These are phyloP conservation scores for Vigna angularis DNA, from an alignment of 306 rosid species.

Conservation along the genomic window DNA sequence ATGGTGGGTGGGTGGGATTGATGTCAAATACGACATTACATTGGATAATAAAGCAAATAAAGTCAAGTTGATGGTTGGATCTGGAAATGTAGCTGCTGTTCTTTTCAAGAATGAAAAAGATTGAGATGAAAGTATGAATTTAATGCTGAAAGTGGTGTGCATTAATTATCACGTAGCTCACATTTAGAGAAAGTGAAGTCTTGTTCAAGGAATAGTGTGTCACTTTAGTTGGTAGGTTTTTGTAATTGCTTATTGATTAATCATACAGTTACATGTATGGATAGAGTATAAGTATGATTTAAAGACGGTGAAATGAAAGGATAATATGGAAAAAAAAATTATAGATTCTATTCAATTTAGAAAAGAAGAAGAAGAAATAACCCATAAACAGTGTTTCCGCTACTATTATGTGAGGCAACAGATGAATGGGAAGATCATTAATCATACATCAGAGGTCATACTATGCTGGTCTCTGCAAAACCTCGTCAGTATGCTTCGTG, in stretches of 20 bases:
- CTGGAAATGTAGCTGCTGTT: neutral
- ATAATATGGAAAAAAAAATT: neutral
- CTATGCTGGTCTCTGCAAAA: neutral
- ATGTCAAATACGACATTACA: constrained; percentile 6
- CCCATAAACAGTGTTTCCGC: neutral
- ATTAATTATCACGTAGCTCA: neutral
- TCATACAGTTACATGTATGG: neutral
- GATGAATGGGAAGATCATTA: neutral
- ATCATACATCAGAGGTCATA: neutral
- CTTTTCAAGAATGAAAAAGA: neutral
- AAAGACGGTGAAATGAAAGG: neutral
- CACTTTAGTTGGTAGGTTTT: constrained; percentile 16
- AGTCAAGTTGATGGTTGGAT: constrained; percentile 14
- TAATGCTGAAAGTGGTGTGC: neutral
- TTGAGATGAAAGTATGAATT: constrained; percentile 5
- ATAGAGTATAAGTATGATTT: neutral
- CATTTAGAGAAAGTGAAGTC: neutral
- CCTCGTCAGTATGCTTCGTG: neutral
- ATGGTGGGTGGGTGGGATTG: neutral
- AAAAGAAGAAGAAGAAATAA: constrained; percentile 3
- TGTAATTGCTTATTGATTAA: neutral
- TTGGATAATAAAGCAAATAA: constrained; percentile 16
- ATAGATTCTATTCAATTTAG: neutral
- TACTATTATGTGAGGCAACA: neutral
- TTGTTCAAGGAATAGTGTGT: constrained; percentile 5